A percentile compares a stretch with the other conserved stretches of the same genome.
Conservation (phyloP, 805 yeast species). For the Saturnispora serradocipensis region DNA sequence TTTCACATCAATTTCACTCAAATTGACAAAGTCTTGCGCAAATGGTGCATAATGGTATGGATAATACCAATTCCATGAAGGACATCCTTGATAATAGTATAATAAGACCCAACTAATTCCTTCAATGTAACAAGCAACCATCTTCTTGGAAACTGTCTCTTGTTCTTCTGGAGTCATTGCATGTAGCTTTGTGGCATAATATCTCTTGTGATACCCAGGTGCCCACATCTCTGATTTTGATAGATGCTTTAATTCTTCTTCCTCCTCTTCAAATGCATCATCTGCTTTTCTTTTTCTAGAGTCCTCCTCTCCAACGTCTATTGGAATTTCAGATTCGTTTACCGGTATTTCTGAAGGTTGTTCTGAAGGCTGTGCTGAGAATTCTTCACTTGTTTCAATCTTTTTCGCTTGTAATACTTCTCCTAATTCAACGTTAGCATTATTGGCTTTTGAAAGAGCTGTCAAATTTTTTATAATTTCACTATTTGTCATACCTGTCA, state of each 20-base stretch:
- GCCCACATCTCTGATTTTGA: slow-evolving; percentile 50
- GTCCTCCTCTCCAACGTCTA: slow-evolving; percentile 20
- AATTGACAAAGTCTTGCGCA: slow-evolving; percentile 69
- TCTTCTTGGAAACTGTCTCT: slow-evolving; percentile 41
- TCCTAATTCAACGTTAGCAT: slow-evolving; percentile 64
- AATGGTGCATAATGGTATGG: slow-evolving; percentile 98
- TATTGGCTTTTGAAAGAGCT: slow-evolving; percentile 57
- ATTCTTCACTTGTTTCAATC: slow-evolving; percentile 14
- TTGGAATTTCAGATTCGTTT: slow-evolving; percentile 23
- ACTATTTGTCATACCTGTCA: slow-evolving; percentile 56
- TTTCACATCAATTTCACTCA: slow-evolving; percentile 42
- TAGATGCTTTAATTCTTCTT: slow-evolving; percentile 9
- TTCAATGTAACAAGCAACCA: slow-evolving; percentile 72
- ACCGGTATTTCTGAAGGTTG: background rate
- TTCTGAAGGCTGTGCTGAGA: slow-evolving; percentile 18
- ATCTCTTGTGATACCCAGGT: slow-evolving; percentile 78
- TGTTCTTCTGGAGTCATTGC: slow-evolving; percentile 46
- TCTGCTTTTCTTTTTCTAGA: slow-evolving; percentile 17
- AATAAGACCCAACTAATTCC: slow-evolving; percentile 95
- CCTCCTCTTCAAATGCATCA: slow-evolving; percentile 11
- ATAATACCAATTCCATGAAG: slow-evolving; percentile 97
- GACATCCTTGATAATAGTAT: slow-evolving; percentile 95
- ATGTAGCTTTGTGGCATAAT: slow-evolving; percentile 69
- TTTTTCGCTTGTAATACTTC: slow-evolving; percentile 42
- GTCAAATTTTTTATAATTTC: slow-evolving; percentile 61